phyloP scores from a whole-genome alignment of 2,329 filamentous ascomycete genomes.

The Clonostachys chloroleuca region DNA sequence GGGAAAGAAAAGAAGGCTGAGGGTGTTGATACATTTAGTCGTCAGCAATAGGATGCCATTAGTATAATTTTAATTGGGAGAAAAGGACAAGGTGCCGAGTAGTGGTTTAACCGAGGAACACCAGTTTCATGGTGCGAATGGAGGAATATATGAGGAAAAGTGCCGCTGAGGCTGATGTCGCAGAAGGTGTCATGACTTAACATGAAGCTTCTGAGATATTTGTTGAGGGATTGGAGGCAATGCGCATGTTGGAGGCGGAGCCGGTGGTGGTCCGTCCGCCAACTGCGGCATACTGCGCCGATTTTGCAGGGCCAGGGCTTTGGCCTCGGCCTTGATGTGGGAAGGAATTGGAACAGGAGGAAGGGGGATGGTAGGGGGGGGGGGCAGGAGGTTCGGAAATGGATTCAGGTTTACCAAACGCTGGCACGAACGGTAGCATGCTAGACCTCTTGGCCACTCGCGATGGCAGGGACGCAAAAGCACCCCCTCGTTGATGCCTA shows the following conservation, averaged over 20 bases:
- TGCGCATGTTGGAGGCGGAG: slow-evolving; percentile 49
- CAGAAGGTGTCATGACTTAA: background rate
- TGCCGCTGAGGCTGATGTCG: background rate
- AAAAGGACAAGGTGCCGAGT: no score
- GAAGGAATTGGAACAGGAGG: slow-evolving; percentile 20
- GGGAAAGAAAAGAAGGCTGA: background rate
- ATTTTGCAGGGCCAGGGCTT: slow-evolving; percentile 17
- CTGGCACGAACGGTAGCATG: slow-evolving; percentile 7
- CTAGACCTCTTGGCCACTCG: slow-evolving; percentile 9
- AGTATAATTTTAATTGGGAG: background rate
- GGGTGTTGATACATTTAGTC: background rate
- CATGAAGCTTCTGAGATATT: background rate
- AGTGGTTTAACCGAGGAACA: no score
- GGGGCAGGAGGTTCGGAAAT: slow-evolving; percentile 10
- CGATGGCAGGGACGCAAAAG: slow-evolving; percentile 17
- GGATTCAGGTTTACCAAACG: slow-evolving; percentile 10
- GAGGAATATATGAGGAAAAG: background rate
- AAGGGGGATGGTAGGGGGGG: slow-evolving; percentile 20
- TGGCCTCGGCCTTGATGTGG: slow-evolving; percentile 11
- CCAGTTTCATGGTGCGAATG: no score
- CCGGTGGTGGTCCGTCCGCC: slow-evolving; percentile 44
- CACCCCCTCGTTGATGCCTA: slow-evolving; percentile 7
- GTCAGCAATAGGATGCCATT: background rate
- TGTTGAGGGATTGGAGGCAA: slow-evolving; percentile 46
- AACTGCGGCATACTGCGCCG: slow-evolving; percentile 48